A percentile compares a stretch with the other conserved stretches of the same genome.
These are phyloP conservation scores for Pisolithus orientalis DNA, from an alignment of 768 basidiomycete genomes.

Conservation along the genomic window DNA sequence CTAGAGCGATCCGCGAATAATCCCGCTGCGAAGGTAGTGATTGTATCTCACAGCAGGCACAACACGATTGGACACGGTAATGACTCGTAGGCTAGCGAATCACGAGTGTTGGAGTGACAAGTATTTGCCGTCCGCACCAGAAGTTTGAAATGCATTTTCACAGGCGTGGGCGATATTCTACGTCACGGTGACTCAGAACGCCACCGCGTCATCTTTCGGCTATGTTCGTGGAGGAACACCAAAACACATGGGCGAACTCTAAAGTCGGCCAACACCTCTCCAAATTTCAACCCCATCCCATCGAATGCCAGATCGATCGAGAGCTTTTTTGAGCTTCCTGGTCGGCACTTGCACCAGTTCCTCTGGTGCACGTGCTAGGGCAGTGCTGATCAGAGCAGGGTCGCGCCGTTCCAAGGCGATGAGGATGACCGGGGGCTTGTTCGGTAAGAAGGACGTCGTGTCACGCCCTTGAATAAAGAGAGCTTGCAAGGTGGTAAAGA, in stretches of 20 bases:
- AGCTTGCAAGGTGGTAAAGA: slow-evolving; percentile 60
- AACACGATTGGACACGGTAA: too few relatives aligned
- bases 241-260: not conserved
- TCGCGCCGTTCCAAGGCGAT: slow-evolving; percentile 74
- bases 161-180: not conserved
- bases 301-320: slow-evolving; percentile 48
- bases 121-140: too few relatives aligned
- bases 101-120: too few relatives aligned
- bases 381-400: slow-evolving; percentile 50
- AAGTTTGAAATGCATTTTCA: too few relatives aligned
- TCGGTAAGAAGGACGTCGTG: not conserved
- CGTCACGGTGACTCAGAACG: too few relatives aligned
- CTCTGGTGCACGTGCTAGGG: slow-evolving; percentile 57
- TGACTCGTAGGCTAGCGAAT: too few relatives aligned
- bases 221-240: too few relatives aligned
- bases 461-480: slow-evolving; percentile 26
- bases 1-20: too few relatives aligned
- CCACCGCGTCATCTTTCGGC: too few relatives aligned
- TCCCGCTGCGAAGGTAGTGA: too few relatives aligned
- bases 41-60: too few relatives aligned
- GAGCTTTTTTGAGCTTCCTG: slow-evolving; percentile 52
- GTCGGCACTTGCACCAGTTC: slow-evolving; percentile 53
- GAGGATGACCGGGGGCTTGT: slow-evolving; percentile 22
- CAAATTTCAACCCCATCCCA: slow-evolving; percentile 82
- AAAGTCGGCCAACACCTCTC: slow-evolving; percentile 28